Evolutionary conservation across 495 filamentous ascomycete species (phyloP), one percentile per base, ranked within the genome.

Genomic region (Aspergillus coremiiformis): DNA sequence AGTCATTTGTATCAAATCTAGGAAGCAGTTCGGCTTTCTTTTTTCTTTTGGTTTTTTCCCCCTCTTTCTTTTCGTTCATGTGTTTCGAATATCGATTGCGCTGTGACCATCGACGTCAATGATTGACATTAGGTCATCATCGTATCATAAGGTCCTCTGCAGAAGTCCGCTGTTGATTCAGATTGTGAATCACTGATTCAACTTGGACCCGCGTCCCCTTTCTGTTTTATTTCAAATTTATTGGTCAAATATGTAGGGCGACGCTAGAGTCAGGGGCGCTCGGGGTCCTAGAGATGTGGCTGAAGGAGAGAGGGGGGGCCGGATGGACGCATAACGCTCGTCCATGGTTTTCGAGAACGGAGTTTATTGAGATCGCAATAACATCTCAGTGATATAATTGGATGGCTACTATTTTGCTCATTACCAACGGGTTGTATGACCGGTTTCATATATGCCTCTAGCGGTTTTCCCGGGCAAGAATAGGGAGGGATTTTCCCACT

Each of bases 131-230:
- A 41, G n/a, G 17, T 41, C 37, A 41, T 41, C 17, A 41, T 37
- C 42, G 29, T 35, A 20, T 44, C 39, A 43, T 41, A 12, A 15
- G 24, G 24, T 50, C 37, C 37, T 37, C 54, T 53, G 55, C 55
- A 61, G 58, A 56, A 46, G 58, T 55, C 58, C 58, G 58, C n/a
- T 61, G 58, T 55, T 53, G 50, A n/a, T n/a, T n/a, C n/a, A n/a
- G n/a, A n/a, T 52, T 47, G 53, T 43, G 41, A 47, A 57, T 57
- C 54, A 44, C 39, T 47, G 29, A 50, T 32, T 48, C 48, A 52
- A 48, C 35, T n/a, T 27, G 27, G 58, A 51, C 58, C 54, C 58
- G 52, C 51, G 51, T 39, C 51, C 51, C 43, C 42, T 47, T 29
- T 53, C 20, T 22, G 14, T 27, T 44, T 15, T 15, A 20, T 30